A percentile compares a stretch with the other conserved stretches of the same genome.
Evolutionary conservation across 768 basidiomycete genomes (phyloP).

Genomic region (Suillus fuscotomentosus): DNA sequence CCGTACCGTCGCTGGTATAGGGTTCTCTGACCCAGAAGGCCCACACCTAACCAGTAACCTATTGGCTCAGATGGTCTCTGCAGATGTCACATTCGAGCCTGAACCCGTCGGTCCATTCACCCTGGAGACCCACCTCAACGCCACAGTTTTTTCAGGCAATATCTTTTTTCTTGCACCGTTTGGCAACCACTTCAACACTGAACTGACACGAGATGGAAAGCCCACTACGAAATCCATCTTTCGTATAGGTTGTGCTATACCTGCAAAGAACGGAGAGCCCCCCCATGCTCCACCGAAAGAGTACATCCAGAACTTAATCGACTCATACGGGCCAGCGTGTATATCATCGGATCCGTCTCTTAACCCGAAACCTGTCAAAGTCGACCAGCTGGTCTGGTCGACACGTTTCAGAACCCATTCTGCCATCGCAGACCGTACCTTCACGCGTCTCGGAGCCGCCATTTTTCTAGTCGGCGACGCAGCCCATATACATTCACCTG

Average conservation of each 20-base stretch:
- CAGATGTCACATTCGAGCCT: constrained; percentile 42
- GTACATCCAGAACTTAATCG: constrained; percentile 2
- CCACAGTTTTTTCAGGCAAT: constrained; percentile 22
- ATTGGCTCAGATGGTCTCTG: constrained; percentile 41
- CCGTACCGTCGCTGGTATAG: constrained; percentile 31
- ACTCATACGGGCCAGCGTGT: neutral
- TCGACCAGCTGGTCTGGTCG: constrained; percentile 37
- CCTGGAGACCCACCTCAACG: constrained; percentile 12
- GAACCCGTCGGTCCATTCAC: constrained; percentile 11
- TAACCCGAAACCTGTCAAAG: constrained; percentile 26
- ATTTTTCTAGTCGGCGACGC: too few species aligned
- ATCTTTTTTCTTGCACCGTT: constrained; percentile 34
- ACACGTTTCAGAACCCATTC: constrained; percentile 42
- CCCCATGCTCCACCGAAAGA: constrained; percentile 13
- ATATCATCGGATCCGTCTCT: constrained; percentile 1
- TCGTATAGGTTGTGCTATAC: constrained; percentile 37
- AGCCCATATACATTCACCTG: constrained; percentile 23
- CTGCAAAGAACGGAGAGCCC: constrained; percentile 13
- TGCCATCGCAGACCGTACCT: constrained; percentile 37
- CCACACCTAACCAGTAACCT: constrained; percentile 12
- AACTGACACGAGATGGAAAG: neutral
- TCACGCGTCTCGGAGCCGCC: constrained; percentile 19
- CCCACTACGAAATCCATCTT: constrained; percentile 20
- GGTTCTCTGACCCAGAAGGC: constrained; percentile 44
- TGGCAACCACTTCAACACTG: constrained; percentile 11